Percentiles rank a stretch among this genome's conserved stretches.
Evolutionary conservation across 768 basidiomycete species (phyloP).

Genomic region (Gloeostereum incarnatum): DNA sequence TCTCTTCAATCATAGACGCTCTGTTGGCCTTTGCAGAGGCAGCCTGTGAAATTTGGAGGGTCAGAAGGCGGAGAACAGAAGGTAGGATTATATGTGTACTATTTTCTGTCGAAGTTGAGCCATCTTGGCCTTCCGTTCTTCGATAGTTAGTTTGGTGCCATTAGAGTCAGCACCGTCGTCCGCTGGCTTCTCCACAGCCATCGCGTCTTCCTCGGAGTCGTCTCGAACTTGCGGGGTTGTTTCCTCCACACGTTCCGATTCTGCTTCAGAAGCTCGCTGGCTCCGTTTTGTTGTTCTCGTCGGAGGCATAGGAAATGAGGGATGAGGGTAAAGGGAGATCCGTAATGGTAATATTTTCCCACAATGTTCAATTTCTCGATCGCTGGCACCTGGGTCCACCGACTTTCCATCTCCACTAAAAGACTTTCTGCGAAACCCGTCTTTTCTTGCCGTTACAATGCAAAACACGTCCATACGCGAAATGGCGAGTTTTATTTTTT

Average conservation of each 20-base stretch:
- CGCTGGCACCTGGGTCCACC: too few relatives aligned
- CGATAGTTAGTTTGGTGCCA: constrained; percentile 35
- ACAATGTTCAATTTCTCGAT: too few relatives aligned
- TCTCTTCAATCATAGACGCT: constrained; percentile 77
- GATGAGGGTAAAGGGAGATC: too few relatives aligned
- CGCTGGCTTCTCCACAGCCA: background rate
- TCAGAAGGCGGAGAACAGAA: background rate
- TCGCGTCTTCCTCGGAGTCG: background rate
- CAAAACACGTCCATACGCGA: too few relatives aligned
- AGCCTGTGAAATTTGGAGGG: constrained; percentile 33
- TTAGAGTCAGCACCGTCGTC: constrained; percentile 1
- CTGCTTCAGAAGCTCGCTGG: too few relatives aligned
- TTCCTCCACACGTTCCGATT: too few relatives aligned
- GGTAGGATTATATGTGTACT: constrained; percentile 49
- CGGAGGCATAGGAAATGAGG: background rate
- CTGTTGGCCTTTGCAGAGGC: constrained; percentile 79
- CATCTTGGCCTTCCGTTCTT: constrained; percentile 71
- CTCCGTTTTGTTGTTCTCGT: background rate
- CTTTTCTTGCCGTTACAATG: too few relatives aligned
- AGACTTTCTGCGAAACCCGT: too few relatives aligned
- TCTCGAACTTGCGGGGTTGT: background rate
- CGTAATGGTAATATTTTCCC: too few relatives aligned
- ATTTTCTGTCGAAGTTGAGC: constrained; percentile 70
- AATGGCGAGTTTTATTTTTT: too few relatives aligned
- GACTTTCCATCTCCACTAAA: too few relatives aligned